Conservation (phyloP, 768 basidiomycete species). For the Mycena alexandri region DNA sequence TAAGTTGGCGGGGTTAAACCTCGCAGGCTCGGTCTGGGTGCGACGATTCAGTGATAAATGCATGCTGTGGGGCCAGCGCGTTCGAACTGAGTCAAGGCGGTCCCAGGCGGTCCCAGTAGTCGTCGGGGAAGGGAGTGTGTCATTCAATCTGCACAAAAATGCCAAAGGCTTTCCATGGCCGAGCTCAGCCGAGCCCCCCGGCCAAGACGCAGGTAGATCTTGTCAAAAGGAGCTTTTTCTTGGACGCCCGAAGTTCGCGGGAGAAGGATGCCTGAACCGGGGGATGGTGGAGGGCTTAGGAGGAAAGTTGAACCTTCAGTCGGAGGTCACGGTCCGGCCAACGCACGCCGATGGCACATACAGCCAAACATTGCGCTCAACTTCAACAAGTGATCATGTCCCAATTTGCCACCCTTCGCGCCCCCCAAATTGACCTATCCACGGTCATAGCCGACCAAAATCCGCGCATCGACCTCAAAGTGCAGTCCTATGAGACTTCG, state of each 20-base stretch:
- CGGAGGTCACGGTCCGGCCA: no score
- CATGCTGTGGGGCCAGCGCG: background rate
- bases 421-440: constrained; percentile 73
- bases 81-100: background rate
- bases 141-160: constrained; percentile 3
- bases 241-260: constrained; percentile 3
- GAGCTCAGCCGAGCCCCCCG: background rate
- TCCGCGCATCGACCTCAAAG: constrained; percentile 74
- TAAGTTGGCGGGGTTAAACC: constrained; percentile 4
- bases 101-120: background rate
- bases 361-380: constrained; percentile 1
- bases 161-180: background rate
- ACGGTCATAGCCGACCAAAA: constrained; percentile 65
- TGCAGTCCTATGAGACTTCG: constrained; percentile 72
- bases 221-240: background rate
- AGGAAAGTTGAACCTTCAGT: background rate
- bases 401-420: constrained; percentile 41
- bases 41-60: background rate
- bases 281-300: background rate
- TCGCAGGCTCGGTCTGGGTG: background rate
- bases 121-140: constrained; percentile 1
- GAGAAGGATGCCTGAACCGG: background rate
- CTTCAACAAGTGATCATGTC: background rate
- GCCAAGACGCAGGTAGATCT: constrained; percentile 13
- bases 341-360: background rate